Evolutionary conservation across 371 early-diverging fungal species (phyloP).

Genomic region (Apophysomyces ossiformis): DNA sequence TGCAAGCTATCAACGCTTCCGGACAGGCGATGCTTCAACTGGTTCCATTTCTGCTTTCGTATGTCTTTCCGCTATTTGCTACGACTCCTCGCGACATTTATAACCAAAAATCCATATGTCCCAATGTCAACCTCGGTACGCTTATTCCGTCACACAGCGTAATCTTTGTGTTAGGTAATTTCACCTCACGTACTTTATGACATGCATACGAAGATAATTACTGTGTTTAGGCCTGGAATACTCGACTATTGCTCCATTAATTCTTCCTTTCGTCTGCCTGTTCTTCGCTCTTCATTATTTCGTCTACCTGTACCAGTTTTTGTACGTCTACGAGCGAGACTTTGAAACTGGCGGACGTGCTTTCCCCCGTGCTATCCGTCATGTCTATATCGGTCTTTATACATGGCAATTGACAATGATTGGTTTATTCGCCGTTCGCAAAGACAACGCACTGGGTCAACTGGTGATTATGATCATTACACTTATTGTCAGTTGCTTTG

Average conservation of each 20-base stretch:
- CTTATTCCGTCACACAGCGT: conserved; percentile 69
- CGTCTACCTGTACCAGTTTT: conserved; percentile 82
- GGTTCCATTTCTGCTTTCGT: conserved; percentile 66
- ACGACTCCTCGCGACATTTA: conserved; percentile 79
- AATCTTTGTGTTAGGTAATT: conserved; percentile 60
- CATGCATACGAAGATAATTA: not conserved
- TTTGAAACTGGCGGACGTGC: conserved; percentile 72
- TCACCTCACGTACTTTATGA: not conserved
- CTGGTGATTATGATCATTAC: conserved; percentile 58
- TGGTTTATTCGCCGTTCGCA: conserved; percentile 68
- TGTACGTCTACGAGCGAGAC: conserved; percentile 71
- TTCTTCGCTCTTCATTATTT: conserved; percentile 77
- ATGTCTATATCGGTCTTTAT: conserved; percentile 71
- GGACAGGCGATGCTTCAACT: conserved; percentile 72
- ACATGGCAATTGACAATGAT: conserved; percentile 73
- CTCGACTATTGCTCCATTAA: conserved; percentile 80
- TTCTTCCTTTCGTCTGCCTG: conserved; percentile 74
- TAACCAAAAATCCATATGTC: conserved; percentile 51
- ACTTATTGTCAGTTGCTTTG: conserved; percentile 52
- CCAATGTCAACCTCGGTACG: conserved; percentile 50
- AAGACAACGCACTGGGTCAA: conserved; percentile 45
- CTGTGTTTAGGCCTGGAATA: conserved; percentile 70
- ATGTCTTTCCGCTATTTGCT: conserved; percentile 65
- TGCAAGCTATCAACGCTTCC: conserved; percentile 70
- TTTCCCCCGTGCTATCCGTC: conserved; percentile 70